Evolutionary conservation across 768 basidiomycete species (phyloP), one percentile per base, ranked within the genome.

Genomic region (Polyporus arcularius): DNA sequence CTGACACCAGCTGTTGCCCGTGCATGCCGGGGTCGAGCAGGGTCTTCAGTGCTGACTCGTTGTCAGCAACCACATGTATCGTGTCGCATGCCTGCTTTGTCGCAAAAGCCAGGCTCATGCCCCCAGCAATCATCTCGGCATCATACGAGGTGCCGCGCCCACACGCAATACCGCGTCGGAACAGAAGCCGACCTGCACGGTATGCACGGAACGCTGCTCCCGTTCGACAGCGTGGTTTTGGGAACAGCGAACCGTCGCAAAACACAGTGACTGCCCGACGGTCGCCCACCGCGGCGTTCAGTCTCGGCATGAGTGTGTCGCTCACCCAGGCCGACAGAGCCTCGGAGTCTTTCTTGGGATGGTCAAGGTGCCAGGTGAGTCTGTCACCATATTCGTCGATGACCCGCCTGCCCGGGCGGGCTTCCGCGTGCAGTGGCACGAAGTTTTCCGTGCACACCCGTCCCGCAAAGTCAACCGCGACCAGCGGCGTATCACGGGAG

Each of bases 21-120:
- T 35, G 32, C 32, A 35, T 35, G 5, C 32, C 32, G 5, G 32
- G 32, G 32, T 35, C 32, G 5, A 35, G 32, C 32, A 35, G 32
- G 5, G 10, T 35, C 10, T 35, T 35, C 32, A 35, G 32, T 10
- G 10, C 32, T 4, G 32, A 35, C 10, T 35, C 32, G 28, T 55
- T 55, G 43, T 55, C 54, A 1, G 43, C 54, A 15, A 55, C 54
- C 8, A 55, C 15, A 31, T 55, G 54, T 14, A 55, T 46, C 1
- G 54, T 55, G 1, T 55, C 43, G 16, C 41, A 55, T 16, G 21
- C 4, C 43, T 55, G 42, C 31, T 35, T 31, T 14, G 54, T 35
- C 1, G 43, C 42, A 10, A 55, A 46, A 6, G 54, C 54, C 12
- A 55, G 21, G 11, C 26, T n/a, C 54, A 55, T 55, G 4, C 54